Percentiles rank a stretch among this genome's conserved stretches.
Evolutionary conservation across 805 yeast species (phyloP).

Genomic region (Candida endomychidarum): DNA sequence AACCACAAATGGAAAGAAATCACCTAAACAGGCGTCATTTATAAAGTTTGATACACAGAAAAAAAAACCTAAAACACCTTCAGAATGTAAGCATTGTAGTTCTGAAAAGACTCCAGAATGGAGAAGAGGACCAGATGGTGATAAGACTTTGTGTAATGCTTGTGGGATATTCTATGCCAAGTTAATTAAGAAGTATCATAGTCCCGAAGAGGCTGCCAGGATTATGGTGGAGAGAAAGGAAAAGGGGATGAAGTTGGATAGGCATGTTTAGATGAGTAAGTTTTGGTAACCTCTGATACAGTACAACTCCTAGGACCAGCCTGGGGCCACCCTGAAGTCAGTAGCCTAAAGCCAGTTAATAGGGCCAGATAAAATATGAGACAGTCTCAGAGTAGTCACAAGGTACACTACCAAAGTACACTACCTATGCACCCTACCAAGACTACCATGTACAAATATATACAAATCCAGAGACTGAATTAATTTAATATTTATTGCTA

Average conservation of each 20-base stretch:
- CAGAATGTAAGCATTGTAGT: slow-evolving; percentile 58
- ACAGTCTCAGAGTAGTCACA: too few species aligned
- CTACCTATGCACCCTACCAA: too few species aligned
- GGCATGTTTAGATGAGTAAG: slow-evolving; percentile 15
- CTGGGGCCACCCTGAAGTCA: too few species aligned
- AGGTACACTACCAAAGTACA: too few species aligned
- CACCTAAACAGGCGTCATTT: slow-evolving; percentile 3
- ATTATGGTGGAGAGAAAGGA: slow-evolving; percentile 27
- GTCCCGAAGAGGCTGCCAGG: slow-evolving; percentile 35
- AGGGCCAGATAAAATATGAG: too few species aligned
- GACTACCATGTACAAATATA: too few species aligned
- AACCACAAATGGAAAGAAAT: not conserved
- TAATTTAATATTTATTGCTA: slow-evolving; percentile 8
- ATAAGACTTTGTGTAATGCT: slow-evolving; percentile 83
- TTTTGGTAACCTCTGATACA: too few species aligned
- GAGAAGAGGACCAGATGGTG: slow-evolving; percentile 87
- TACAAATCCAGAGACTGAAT: too few species aligned
- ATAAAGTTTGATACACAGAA: slow-evolving; percentile 8
- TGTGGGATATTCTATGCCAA: slow-evolving; percentile 81
- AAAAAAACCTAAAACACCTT: slow-evolving; percentile 1
- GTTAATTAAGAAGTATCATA: slow-evolving; percentile 49
- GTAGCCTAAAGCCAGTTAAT: too few species aligned
- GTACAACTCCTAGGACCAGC: too few species aligned
- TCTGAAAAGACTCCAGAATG: slow-evolving; percentile 83
- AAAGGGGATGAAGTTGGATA: slow-evolving; percentile 17